Percentiles rank a stretch among this genome's conserved stretches.
Evolutionary conservation across 768 basidiomycete species (phyloP).

Genomic region (Agaricus blazei): DNA sequence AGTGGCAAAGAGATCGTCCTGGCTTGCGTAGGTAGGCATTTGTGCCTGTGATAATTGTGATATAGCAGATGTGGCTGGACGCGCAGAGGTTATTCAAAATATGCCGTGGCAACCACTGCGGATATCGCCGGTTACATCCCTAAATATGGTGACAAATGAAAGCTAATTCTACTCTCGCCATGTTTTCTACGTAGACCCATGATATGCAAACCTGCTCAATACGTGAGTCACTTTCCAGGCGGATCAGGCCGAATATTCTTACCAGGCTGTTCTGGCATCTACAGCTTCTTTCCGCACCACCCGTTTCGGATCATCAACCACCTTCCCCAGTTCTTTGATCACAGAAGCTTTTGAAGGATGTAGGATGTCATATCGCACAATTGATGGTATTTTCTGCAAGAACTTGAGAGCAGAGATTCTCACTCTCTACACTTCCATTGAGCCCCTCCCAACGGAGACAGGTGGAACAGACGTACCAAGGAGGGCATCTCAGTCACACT

Average conservation of each 20-base stretch:
- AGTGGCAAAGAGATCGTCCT: constrained; percentile 23
- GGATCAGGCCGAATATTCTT: constrained; percentile 5
- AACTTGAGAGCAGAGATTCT: constrained; percentile 72
- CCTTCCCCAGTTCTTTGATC: constrained; percentile 66
- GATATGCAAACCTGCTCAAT: constrained; percentile 1
- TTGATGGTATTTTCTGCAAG: constrained; percentile 65
- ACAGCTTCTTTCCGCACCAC: constrained; percentile 86
- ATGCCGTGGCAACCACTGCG: constrained; percentile 9
- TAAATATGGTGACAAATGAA: constrained; percentile 6
- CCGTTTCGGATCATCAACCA: constrained; percentile 86
- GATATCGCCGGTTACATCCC: constrained; percentile 9
- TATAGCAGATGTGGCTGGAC: constrained; percentile 8
- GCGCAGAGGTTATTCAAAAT: constrained; percentile 3
- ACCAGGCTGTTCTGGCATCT: constrained; percentile 43
- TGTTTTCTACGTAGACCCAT: constrained; percentile 8
- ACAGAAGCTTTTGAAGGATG: constrained; percentile 76
- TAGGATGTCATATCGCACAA: constrained; percentile 77
- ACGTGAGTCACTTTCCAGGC: constrained; percentile 13
- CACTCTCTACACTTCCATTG: constrained; percentile 48
- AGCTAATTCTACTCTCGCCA: constrained; percentile 13
- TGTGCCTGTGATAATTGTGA: constrained; percentile 2
- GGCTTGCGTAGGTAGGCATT: constrained; percentile 29
- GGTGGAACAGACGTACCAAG: constrained; percentile 34
- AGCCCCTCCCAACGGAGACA: not conserved
- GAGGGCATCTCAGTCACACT: constrained; percentile 45